Conservation (phyloP, 306 rosid genomes). For the barrel medic (Medicago truncatula) region DNA sequence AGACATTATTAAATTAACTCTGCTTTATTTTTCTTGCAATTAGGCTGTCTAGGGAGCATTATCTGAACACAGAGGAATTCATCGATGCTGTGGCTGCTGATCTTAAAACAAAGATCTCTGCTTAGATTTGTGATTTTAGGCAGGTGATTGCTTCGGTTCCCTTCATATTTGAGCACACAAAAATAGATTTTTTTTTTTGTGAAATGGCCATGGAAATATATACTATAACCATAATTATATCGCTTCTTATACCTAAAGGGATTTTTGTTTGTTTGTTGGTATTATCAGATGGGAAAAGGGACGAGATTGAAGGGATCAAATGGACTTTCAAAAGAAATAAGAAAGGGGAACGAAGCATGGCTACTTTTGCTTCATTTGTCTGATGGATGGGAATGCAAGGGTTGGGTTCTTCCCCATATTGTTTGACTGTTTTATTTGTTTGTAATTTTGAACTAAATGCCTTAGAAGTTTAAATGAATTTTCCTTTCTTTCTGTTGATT, state of each 20-base stretch:
- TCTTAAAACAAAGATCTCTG: slow-evolving; percentile 61
- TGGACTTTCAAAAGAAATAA: slow-evolving; percentile 44
- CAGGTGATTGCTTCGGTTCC: background rate
- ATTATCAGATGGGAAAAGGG: slow-evolving; percentile 33
- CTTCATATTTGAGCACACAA: slow-evolving; percentile 14
- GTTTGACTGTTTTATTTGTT: slow-evolving; percentile 37
- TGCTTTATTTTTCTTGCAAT: slow-evolving; percentile 27
- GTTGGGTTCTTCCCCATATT: slow-evolving; percentile 39
- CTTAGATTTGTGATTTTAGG: slow-evolving; percentile 51
- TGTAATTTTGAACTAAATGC: slow-evolving; percentile 29
- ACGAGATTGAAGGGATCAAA: background rate
- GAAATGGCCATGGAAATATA: background rate
- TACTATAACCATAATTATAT: background rate
- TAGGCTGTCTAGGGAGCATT: slow-evolving; percentile 81
- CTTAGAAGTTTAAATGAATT: slow-evolving; percentile 34
- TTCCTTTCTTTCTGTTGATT: slow-evolving; percentile 20
- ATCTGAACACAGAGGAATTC: slow-evolving; percentile 92
- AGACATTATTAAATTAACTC: slow-evolving; percentile 20
- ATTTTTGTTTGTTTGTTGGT: slow-evolving; percentile 13
- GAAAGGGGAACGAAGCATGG: slow-evolving; percentile 34
- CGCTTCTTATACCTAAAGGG: slow-evolving; percentile 4
- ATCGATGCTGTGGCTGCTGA: slow-evolving; percentile 88
- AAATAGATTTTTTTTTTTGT: background rate
- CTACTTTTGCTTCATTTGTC: slow-evolving; percentile 36
- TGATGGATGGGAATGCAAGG: slow-evolving; percentile 38